Base-by-base conservation (phyloP, 352 stramenopile species). In the Phytophthora chlamydospora region DNA sequence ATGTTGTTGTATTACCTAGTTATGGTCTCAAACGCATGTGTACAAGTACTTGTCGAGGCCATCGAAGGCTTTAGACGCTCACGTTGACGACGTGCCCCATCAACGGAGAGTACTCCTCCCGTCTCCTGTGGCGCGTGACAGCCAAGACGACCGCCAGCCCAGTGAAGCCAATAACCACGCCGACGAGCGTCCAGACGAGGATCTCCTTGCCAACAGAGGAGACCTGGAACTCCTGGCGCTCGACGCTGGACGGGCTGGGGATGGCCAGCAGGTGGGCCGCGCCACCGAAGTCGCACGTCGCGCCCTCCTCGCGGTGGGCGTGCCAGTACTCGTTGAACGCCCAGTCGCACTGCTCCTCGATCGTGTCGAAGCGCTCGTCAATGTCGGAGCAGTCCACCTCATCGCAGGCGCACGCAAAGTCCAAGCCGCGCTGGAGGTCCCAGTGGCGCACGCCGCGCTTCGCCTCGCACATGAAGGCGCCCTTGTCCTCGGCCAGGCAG, bases 251-350 rank as follows among this genome's bases (percentile, higher is more conserved):
- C 27, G 48, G 59, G 49, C 38, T 74, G 10, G 54, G 47, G 29
- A 70, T 67, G 13, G 61, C 57, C 19, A 90, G 48, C 52, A 91
- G 51, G 58, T 91, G 83, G 2, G 78, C 83, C 1, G 80, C 74
- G 10, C 80, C 83, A 11, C 83, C 78, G 53, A 91, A 91, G 71
- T 90, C 83, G 66, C 83, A 91, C 44, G 83, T 91, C 16, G 80
- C 80, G 27, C 83, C 83, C 38, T 78, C 75, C 52, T 83, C 62
- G 35, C 83, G 83, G 48, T 88, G 54, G 2, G 66, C 44, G 44
- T 91, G 83, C 83, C 83, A 91, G 57, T 90, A 91, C 53, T 80
- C 66, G 55, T 91, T 88, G 73, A 88, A 91, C 1, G 76, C 83
- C 51, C 67, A 90, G 61, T 91, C 80, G 50, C 71, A 84, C 36